These are phyloP conservation scores for Closterium sp. DNA, from an alignment of 139 green algal species.

Conservation along the genomic window DNA sequence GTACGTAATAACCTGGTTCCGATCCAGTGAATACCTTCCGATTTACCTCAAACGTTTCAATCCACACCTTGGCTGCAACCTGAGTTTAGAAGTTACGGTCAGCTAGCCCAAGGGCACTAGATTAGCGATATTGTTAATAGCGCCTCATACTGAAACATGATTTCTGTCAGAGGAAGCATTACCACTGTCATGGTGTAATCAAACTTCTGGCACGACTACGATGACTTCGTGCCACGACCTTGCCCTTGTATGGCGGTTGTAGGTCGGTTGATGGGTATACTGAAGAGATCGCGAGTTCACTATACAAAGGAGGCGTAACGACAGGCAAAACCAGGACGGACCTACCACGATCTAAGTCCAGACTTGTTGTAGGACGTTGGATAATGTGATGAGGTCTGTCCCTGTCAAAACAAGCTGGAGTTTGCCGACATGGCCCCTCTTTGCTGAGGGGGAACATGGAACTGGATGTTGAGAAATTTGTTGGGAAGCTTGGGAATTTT, in stretches of 20 bases:
- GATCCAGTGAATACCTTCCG: not conserved
- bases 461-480: not conserved
- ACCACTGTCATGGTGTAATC: not conserved
- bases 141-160: not conserved
- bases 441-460: not conserved
- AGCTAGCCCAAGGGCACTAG: not conserved
- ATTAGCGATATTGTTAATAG: not conserved
- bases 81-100: not conserved
- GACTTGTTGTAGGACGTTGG: not conserved
- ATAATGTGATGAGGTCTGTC: not conserved
- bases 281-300: not conserved
- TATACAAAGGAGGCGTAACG: not conserved
- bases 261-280: not conserved
- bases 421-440: not conserved
- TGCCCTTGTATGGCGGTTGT: not conserved
- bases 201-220: not conserved
- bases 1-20: too few species aligned
- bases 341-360: not conserved
- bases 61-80: not conserved
- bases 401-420: not conserved
- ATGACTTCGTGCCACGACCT: not conserved
- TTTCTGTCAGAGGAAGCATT: not conserved
- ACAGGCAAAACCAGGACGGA: not conserved
- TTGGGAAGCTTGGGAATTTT: too few species aligned
- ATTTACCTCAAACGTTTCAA: too few species aligned